Conservation (phyloP, 2,329 filamentous ascomycete genomes). For the Emergomyces pasteurianus region DNA sequence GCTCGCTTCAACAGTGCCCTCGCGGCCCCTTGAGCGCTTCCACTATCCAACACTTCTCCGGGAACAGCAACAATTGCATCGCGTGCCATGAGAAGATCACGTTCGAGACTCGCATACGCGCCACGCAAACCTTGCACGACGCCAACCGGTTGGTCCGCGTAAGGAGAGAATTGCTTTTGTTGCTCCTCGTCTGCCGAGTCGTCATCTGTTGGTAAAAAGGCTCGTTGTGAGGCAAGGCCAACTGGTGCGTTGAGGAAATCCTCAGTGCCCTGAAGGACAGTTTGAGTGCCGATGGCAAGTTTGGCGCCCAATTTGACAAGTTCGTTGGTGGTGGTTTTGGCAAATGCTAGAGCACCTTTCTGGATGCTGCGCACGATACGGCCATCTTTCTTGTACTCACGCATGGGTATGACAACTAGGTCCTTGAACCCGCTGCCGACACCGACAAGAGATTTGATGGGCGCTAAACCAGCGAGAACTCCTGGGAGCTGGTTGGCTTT, state of each 20-base stretch:
- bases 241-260: slow-evolving; percentile 47
- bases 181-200: slow-evolving; percentile 53
- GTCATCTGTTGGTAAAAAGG: slow-evolving; percentile 45
- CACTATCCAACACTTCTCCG: slow-evolving; percentile 77
- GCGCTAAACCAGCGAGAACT: slow-evolving; percentile 77
- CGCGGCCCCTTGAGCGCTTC: slow-evolving; percentile 67
- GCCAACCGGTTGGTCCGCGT: slow-evolving; percentile 85
- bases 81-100: slow-evolving; percentile 73
- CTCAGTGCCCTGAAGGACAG: slow-evolving; percentile 80
- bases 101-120: slow-evolving; percentile 68
- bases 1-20: slow-evolving; percentile 66
- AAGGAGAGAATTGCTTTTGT: slow-evolving; percentile 71
- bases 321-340: slow-evolving; percentile 84
- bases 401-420: slow-evolving; percentile 77
- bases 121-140: slow-evolving; percentile 76
- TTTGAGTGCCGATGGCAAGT: slow-evolving; percentile 86
- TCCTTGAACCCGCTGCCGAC: slow-evolving; percentile 79
- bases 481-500: slow-evolving; percentile 77
- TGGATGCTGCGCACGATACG: slow-evolving; percentile 82
- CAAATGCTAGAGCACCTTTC: slow-evolving; percentile 82
- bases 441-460: slow-evolving; percentile 81
- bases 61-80: slow-evolving; percentile 94
- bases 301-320: slow-evolving; percentile 92
- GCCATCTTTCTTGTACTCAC: slow-evolving; percentile 88
- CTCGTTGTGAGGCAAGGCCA: slow-evolving; percentile 23